Evolutionary conservation across 179 eudicot species (phyloP).

Genomic region (Actinidia arguta): DNA sequence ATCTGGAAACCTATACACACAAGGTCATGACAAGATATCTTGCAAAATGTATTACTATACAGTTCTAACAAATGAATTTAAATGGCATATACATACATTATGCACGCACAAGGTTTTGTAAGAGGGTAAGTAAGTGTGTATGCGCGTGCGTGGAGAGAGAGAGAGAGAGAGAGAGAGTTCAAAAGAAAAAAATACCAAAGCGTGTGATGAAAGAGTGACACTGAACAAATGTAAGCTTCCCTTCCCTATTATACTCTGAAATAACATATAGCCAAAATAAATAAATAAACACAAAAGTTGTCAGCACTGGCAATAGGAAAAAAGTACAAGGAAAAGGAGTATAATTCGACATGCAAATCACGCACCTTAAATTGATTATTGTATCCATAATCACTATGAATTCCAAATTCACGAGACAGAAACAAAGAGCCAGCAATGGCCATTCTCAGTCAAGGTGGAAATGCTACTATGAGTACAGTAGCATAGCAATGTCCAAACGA

Average conservation of each 20-base stretch:
- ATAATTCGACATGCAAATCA: constrained; percentile 19
- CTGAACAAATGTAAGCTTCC: constrained; percentile 39
- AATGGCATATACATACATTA: neutral
- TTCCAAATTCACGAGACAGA: constrained; percentile 47
- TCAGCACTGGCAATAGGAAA: neutral
- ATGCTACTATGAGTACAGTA: constrained; percentile 12
- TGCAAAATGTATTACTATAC: neutral
- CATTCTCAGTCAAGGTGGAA: constrained; percentile 39
- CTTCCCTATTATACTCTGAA: constrained; percentile 35
- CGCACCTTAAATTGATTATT: constrained; percentile 51
- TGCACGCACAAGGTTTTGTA: neutral
- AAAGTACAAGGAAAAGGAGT: neutral
- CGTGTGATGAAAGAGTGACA: constrained; percentile 37
- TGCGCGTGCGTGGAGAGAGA: neutral
- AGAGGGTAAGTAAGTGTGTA: too few relatives aligned
- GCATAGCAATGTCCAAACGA: constrained; percentile 15
- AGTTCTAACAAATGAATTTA: neutral
- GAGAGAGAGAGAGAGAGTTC: too few relatives aligned
- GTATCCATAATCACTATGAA: constrained; percentile 41
- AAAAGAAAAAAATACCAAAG: constrained; percentile 35
- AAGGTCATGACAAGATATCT: neutral
- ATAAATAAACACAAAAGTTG: neutral
- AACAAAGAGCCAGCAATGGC: constrained; percentile 68
- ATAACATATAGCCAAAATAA: constrained; percentile 1
- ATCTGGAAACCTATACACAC: constrained; percentile 4